These are phyloP conservation scores for Excoecaria agallocha DNA, from an alignment of 345 rosid genomes.

Conservation along the genomic window DNA sequence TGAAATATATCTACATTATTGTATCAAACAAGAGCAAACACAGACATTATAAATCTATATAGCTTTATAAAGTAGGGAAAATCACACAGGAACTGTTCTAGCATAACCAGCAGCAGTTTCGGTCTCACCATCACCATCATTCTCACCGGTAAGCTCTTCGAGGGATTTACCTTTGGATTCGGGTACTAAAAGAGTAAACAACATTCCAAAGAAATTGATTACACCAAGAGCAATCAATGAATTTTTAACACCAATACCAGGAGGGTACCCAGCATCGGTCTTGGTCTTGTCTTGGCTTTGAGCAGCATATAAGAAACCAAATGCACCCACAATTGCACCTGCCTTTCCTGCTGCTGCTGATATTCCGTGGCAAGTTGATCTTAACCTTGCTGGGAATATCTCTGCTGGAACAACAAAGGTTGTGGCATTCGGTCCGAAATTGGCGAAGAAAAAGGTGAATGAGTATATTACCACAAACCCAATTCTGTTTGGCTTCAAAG, in stretches of 20 bases:
- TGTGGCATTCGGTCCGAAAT: constrained; percentile 32
- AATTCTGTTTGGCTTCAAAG: constrained; percentile 15
- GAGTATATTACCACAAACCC: constrained; percentile 26
- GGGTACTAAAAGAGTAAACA: constrained; percentile 26
- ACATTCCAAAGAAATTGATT: constrained; percentile 25
- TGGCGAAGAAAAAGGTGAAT: constrained; percentile 29
- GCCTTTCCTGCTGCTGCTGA: constrained; percentile 34
- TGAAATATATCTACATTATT: too few relatives aligned
- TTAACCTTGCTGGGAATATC: constrained; percentile 27
- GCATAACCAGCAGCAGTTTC: not conserved
- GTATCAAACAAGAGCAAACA: not conserved
- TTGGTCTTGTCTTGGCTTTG: constrained; percentile 11
- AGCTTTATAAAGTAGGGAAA: not conserved
- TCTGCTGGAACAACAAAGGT: constrained; percentile 32
- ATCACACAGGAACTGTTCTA: constrained; percentile 18
- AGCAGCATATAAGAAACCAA: constrained; percentile 27
- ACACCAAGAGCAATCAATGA: constrained; percentile 19
- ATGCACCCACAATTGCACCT: constrained; percentile 29
- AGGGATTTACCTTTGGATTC: constrained; percentile 30
- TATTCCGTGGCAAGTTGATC: constrained; percentile 35
- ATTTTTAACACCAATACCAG: constrained; percentile 29
- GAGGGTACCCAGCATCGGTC: constrained; percentile 21
- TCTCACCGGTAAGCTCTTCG: constrained; percentile 29
- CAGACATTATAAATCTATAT: not conserved
- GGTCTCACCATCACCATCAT: constrained; percentile 5